Evolutionary conservation across 2,329 filamentous ascomycete genomes (phyloP), one percentile per base, ranked within the genome.

Genomic region (Cytospora piceicola): DNA sequence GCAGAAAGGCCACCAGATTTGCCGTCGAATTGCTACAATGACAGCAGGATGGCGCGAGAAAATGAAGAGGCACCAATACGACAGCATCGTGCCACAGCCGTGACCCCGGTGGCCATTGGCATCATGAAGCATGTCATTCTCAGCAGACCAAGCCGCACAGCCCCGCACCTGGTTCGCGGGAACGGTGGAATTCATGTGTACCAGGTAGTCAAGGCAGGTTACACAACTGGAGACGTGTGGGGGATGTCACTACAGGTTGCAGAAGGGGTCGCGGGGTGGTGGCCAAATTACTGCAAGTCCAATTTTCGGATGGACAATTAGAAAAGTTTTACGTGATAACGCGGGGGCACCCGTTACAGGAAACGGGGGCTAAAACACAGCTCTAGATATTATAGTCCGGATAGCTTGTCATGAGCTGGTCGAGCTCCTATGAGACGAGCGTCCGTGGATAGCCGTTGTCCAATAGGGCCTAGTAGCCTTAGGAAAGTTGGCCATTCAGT

Each of bases 21-120:
- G 4, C n/a, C 46, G 11, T 14, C n/a, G 3, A 8, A 22, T 12
- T 49, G 20, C 46, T 49, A 20, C 46, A 24, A 24, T 22, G n/a
- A n/a, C 42, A 46, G 42, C n/a, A 49, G 46, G 46, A 49, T 49
- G 46, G 46, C 46, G n/a, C n/a, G 46, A 49, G n/a, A 49, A 12
- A 9, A 20, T 14, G n/a, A 24, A 14, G 14, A 24, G 46, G 46
- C 46, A 22, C n/a, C 46, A 9, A 49, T 46, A 49, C 46, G 46
- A 24, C 46, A 14, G 14, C 1, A 24, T 49, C 12, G 9, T 49
- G 46, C 4, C 46, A 49, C 42, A 46, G 42, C n/a, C 22, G 46
- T 49, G n/a, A 9, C n/a, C 9, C 24, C 46, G 14, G 24, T 4
- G n/a, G 46, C n/a, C n/a, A 24, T n/a, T 49, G 46, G 46, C 46